Base-by-base conservation (phyloP, 768 basidiomycete species). In the Boletus vermiculosoides region DNA sequence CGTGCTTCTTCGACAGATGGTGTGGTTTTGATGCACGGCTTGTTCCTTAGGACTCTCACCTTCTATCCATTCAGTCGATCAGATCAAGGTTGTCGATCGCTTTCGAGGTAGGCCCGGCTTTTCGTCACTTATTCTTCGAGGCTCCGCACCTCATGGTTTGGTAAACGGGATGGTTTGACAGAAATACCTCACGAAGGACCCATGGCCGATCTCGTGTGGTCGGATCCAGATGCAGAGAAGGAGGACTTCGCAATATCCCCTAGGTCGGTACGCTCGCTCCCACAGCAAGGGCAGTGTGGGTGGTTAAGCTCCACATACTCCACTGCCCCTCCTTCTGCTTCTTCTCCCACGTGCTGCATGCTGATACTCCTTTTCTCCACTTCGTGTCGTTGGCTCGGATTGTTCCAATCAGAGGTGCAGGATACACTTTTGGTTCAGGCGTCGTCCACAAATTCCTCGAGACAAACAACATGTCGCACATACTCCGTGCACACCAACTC, bases 161-260 rank as follows among this genome's bases (percentile, higher is more conserved):
- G 12, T 49, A 45, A 59, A 57, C 22, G 65, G 44, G 11, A 44
- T 52, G 0, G 22, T 48, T 50, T 50, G 55, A 56, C 67, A 94
- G 97, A 99, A 79, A 98, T 99, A 56, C 97, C 97, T 42, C 97
- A 98, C 66, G 97, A 99, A 73, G 97, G 97, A 4, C 96, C 97
- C 28, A 98, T 99, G 94, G 96, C 96, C 13, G 97, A 99, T 81
- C 83, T 99, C 30, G 97, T 99, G 2, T 99, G 97, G 97, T 98
- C 95, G 45, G 97, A 99, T 81, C 97, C 97, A 36, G 97, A 99
- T 76, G 86, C 93, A 37, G 97, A 99, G 73, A 99, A 98, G 73
- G 97, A 98, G 72, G 97, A 98, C 68, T 99, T 98, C 71, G 96
- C 97, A 30, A 98, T 99, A 74, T 97, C 94, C 57, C 96, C 96